These are phyloP conservation scores for Funneliformis geosporum DNA, from an alignment of 192 early-diverging fungal genomes.

Conservation along the genomic window DNA sequence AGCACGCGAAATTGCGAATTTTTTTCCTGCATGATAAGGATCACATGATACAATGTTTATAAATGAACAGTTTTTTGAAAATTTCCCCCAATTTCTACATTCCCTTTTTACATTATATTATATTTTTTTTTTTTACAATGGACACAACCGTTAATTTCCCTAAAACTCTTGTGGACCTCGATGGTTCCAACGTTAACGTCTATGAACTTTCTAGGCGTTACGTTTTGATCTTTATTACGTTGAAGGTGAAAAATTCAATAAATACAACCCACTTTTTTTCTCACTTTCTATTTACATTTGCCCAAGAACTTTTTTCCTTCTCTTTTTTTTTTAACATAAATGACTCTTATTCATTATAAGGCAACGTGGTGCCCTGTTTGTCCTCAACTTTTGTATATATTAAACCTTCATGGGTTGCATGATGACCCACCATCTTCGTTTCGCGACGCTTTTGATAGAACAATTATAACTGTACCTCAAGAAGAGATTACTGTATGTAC, in stretches of 20 bases:
- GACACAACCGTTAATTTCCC: neutral
- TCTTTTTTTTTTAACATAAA: neutral
- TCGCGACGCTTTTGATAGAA: slow-evolving; percentile 1
- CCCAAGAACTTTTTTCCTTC: neutral
- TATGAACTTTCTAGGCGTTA: neutral
- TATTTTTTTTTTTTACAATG: neutral
- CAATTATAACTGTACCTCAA: neutral
- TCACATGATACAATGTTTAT: no score
- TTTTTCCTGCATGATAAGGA: no score
- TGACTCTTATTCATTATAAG: slow-evolving; percentile 8
- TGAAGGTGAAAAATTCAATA: slow-evolving; percentile 9
- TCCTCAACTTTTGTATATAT: neutral
- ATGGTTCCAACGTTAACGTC: neutral
- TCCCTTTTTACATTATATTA: no score
- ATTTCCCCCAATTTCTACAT: no score
- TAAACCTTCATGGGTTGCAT: slow-evolving; percentile 22
- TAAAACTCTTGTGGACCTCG: neutral
- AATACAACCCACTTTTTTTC: neutral
- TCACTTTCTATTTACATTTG: no score
- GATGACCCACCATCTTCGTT: neutral
- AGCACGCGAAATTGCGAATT: no score
- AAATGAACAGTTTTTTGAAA: no score
- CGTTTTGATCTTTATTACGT: neutral
- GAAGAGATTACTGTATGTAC: neutral
- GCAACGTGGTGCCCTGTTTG: slow-evolving; percentile 19